Evolutionary conservation across 2,329 filamentous ascomycete species (phyloP), one percentile per base, ranked within the genome.

Genomic region (Fonsecaea monophora): DNA sequence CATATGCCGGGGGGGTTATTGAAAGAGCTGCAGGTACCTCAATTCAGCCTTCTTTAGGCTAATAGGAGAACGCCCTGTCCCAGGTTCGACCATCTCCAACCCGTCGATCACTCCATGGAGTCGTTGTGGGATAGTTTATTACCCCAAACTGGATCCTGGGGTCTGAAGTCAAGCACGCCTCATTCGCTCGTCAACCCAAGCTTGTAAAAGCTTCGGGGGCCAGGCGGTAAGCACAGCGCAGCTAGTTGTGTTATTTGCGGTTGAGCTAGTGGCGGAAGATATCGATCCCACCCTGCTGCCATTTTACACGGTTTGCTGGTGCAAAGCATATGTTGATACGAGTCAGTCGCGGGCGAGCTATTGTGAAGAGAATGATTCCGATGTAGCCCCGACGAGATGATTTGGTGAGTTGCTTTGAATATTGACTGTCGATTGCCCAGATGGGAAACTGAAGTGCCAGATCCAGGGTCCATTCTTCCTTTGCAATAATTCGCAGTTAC

Each of bases 1-100:
- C 21, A 13, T 15, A 10, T 38, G 8, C 18, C 35, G 37, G 12
- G n/a, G 59, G 40, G 32, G 15, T 40, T 18, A n/a, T 53, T 3
- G 4, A 61, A 38, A 35, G 59, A 53, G 59, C 38, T 34, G 30
- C n/a, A 50, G 30, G 8, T 61, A 34, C 30, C 15, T 42, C 13
- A 38, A 58, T 59, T 64, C 62, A 64, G 62, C 62, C 62, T 61
- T 21, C 55, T 60, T 58, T 53, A 57, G 62, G 62, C 48, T 64
- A 60, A 64, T 64, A 64, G 62, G 62, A 64, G 55, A 60, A 42
- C 54, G 62, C 30, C 62, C 62, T 53, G 62, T 61, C 45, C 55
- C 42, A 50, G 57, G 21, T 34, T 34, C 25, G 21, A 25, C 15
- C 10, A 56, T 37, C 30, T 60, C 42, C 45, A 25, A 61, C 12